Base-by-base conservation (phyloP, 2,329 filamentous ascomycete species). In the Neophaeococcomyces aloes region DNA sequence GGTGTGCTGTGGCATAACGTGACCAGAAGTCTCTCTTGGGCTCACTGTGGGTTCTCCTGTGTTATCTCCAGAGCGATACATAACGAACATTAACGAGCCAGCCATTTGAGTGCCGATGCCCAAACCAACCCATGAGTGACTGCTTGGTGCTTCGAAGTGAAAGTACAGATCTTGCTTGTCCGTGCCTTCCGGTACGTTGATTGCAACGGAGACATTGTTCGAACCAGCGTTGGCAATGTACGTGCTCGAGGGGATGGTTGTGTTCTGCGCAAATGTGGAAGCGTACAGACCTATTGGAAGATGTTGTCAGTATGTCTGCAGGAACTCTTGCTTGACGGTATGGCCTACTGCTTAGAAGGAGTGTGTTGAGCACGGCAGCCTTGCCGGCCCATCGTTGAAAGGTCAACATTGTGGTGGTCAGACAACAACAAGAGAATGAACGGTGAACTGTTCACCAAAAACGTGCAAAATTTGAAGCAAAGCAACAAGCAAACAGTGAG, bases 1-100 rank as follows among this genome's bases (percentile, higher is more conserved):
- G 14, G 55, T 55, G 49, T 65, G 64, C 57, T 67, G 17, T 11
- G 58, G 58, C 53, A 55, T 52, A 38, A 49, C 42, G 50, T 59
- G 56, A 10, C 54, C 53, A 7, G 41, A 46, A 13, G 50, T 54
- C 4, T 56, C 42, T 21, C 58, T 49, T 14, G 57, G 50, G 39
- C 56, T 59, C 30, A 58, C 38, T 8, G 57, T 55, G 17, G 59
- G 47, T 18, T 33, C 39, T 29, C 39, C 39, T 31, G 54, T 53
- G n/a, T 52, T 50, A 17, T 48, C 50, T 29, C 49, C 37, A 25
- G 54, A 50, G 2, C 53, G 44, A 35, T 60, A 59, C 19, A 52
- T 50, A 33, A 60, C 50, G 41, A 60, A 59, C 42, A 60, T 59
- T 27, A 59, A 46, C 27, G 57, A 42, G 39, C 47, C 56, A 29